A percentile compares a stretch with the other conserved stretches of the same genome.
phyloP scores from a whole-genome alignment of 225 moss, liverwort and hornwort genomes.

The Pleurozium schreberi region DNA sequence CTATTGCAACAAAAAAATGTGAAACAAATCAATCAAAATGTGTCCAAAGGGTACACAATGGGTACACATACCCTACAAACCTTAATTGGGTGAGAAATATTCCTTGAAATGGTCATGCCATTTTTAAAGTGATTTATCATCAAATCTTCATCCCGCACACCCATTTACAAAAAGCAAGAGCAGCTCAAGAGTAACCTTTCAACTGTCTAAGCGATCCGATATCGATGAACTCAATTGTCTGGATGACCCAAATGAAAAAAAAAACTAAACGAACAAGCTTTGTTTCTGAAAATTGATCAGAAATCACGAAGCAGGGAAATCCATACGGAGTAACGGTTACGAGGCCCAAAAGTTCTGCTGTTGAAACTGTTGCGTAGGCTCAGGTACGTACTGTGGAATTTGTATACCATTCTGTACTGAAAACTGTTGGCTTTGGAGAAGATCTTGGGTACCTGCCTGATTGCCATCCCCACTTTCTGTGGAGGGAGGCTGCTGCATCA shows the following conservation, averaged over 20 bases:
- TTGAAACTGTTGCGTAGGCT: constrained; percentile 19
- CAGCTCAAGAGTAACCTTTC: neutral
- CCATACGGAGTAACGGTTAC: neutral
- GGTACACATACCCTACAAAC: neutral
- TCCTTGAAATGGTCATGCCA: neutral
- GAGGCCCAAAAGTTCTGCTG: constrained; percentile 30
- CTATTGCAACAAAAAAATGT: neutral
- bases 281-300: neutral
- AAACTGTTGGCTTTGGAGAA: constrained; percentile 15
- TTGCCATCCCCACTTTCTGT: neutral
- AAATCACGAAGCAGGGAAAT: neutral
- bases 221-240: neutral
- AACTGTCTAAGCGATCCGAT: neutral
- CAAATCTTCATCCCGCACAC: neutral
- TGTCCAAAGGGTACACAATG: neutral
- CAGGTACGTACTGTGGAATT: constrained; percentile 6
- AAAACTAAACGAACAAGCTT: neutral
- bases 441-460: neutral
- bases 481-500: constrained; percentile 9
- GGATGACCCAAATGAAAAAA: neutral
- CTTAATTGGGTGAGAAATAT: neutral
- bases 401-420: constrained; percentile 1
- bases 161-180: neutral
- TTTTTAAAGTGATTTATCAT: neutral
- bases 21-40: too few species aligned